phyloP scores from a whole-genome alignment of 148 eudicot species.

The Rhododendron kiyosumense region DNA sequence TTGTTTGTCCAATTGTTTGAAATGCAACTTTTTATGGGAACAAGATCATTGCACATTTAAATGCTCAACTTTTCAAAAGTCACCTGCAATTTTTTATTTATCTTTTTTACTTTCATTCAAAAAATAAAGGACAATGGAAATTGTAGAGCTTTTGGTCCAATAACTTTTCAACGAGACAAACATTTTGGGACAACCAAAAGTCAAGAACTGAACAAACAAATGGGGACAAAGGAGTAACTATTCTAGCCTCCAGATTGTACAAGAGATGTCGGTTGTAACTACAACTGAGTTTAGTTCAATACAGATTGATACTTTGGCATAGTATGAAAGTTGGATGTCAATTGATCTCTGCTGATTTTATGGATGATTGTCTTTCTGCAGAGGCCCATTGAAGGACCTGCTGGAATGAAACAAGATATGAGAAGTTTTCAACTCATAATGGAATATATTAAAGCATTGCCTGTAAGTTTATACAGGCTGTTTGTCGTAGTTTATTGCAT shows the following conservation, averaged over 20 bases:
- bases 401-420: conserved; percentile 60
- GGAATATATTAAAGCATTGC: conserved; percentile 91
- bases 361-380: conserved; percentile 27
- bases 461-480: conserved; percentile 42
- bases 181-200: background rate
- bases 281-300: background rate
- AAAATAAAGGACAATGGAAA: background rate
- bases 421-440: conserved; percentile 80
- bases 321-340: background rate
- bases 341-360: conserved; percentile 8
- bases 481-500: background rate
- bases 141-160: background rate
- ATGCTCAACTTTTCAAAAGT: background rate
- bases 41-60: background rate
- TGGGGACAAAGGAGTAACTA: background rate
- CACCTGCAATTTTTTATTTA: background rate
- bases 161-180: background rate
- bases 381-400: conserved; percentile 71
- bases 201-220: background rate
- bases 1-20: background rate
- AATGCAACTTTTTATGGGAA: background rate
- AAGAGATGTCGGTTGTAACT: background rate
- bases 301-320: background rate
- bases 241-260: conserved; percentile 9
- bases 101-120: background rate